Evolutionary conservation across 108 stramenopile genomes (phyloP).

Genomic region (Seminavis robusta): DNA sequence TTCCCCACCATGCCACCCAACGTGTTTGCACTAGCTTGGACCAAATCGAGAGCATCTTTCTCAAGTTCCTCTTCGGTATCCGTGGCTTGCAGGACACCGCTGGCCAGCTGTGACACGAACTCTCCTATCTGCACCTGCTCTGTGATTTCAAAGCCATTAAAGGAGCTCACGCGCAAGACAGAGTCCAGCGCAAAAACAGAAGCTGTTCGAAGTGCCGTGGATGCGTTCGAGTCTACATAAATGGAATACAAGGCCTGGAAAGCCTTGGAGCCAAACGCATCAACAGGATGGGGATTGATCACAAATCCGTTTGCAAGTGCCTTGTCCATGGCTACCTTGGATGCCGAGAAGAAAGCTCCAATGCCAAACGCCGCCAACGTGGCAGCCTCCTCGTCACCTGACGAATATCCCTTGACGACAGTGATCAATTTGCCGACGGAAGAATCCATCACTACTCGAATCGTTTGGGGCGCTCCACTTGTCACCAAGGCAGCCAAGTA

Average conservation of each 20-base stretch:
- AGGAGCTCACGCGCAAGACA: conserved; percentile 12
- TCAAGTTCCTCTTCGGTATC: too few species aligned
- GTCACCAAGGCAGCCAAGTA: conserved; percentile 73
- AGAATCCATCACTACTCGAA: background rate
- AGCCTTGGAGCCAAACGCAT: conserved; percentile 29
- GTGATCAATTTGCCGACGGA: background rate
- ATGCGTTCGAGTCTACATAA: conserved; percentile 3
- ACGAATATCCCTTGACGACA: too few species aligned
- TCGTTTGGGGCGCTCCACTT: conserved; percentile 58
- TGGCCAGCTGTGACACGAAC: too few species aligned
- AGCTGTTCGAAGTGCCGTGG: conserved; percentile 21
- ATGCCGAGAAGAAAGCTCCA: conserved; percentile 71
- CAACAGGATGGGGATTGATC: conserved; percentile 70
- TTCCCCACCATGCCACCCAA: too few species aligned
- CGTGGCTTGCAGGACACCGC: too few species aligned
- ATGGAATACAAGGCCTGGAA: conserved; percentile 22
- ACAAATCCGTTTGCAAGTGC: conserved; percentile 36
- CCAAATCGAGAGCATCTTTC: too few species aligned
- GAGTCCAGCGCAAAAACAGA: conserved; percentile 53
- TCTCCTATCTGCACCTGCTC: too few species aligned
- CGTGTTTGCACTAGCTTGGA: too few species aligned
- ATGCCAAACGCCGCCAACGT: conserved; percentile 54
- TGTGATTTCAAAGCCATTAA: background rate
- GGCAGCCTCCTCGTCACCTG: conserved; percentile 41
- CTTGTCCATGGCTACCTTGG: conserved; percentile 41